Percentiles rank a stretch among this genome's conserved stretches.
Conservation (phyloP, 306 rosid species). For the Malus fusca region DNA sequence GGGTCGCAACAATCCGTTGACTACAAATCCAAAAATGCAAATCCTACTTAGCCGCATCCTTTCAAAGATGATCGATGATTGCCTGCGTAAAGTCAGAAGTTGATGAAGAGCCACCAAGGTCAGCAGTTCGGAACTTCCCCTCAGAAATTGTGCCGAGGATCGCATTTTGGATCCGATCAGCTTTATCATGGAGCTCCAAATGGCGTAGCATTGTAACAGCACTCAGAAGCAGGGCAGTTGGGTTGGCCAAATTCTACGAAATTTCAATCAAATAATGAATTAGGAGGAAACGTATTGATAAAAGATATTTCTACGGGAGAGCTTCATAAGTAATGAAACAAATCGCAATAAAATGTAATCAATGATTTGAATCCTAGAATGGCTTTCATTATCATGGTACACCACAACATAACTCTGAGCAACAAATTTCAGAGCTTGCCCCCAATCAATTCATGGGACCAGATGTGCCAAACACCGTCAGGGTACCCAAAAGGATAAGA, state of each 20-base stretch:
- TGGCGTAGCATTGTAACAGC: constrained; percentile 83
- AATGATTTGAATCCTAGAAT: not conserved
- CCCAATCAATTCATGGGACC: not conserved
- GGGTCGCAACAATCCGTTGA: constrained; percentile 26
- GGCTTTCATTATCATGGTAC: not conserved
- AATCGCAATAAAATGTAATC: not conserved
- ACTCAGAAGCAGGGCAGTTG: constrained; percentile 90
- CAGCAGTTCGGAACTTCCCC: constrained; percentile 90
- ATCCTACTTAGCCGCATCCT: not conserved
- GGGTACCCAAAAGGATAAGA: no score
- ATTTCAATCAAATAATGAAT: constrained; percentile 20
- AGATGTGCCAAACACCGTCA: no score
- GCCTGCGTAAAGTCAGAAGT: constrained; percentile 73
- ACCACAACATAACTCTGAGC: not conserved
- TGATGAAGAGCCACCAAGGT: constrained; percentile 80
- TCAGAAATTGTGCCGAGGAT: constrained; percentile 78
- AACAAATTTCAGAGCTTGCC: not conserved
- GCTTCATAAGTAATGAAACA: not conserved
- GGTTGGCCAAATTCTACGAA: constrained; percentile 84
- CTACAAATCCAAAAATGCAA: constrained; percentile 20
- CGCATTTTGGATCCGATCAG: constrained; percentile 71
- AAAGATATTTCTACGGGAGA: not conserved
- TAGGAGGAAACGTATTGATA: not conserved
- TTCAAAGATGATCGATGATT: constrained; percentile 74
- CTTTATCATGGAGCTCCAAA: constrained; percentile 70